Base-by-base conservation (phyloP, 2,329 filamentous ascomycete genomes). In the Fusarium tupiense region DNA sequence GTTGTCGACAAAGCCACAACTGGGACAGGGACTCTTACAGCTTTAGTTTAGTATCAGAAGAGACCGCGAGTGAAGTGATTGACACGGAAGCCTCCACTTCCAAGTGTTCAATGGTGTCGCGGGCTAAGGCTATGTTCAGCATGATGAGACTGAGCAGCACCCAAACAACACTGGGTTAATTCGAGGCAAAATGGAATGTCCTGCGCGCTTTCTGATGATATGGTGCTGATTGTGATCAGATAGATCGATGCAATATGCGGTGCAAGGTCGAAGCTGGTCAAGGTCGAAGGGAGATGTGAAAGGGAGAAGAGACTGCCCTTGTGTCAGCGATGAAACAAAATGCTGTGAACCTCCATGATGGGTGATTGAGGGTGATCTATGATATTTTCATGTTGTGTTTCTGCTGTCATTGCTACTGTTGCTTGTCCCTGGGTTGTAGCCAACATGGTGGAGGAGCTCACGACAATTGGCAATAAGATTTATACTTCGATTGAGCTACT, bases 151-250 rank as follows among this genome's bases (percentile, higher is more conserved):
- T 13, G 35, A 38, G 24, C 19, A n/a, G 52, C 17, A 10, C 1
- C 4, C 14, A 26, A 4, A 14, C 3, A 54, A 22, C 9, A 9
- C 24, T 8, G 24, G 2, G 8, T 14, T 6, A 29, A 19, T 19
- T 4, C 2, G 5, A 13, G 3, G 20, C 4, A 40, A n/a, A 10
- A 0, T 19, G 2, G 2, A 22, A 29, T 5, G 1, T 0, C 3
- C 4, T 8, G 8, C 3, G 20, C 19, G 14, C 19, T 5, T 7
- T 16, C 7, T 17, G 9, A 9, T 22, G 12, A 14, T 2, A 8
- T 22, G 5, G 1, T 3, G 1, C 2, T 17, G 6, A 12, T 8
- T 26, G 5, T 3, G 10, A 3, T 6, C 50, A 38, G 7, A 11
- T 1, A 10, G 7, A 7, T 5, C 22, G 3, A 38, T 29, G 2